Base-by-base conservation (phyloP, 148 eudicot genomes). In the Dysphania ambrosioides region DNA sequence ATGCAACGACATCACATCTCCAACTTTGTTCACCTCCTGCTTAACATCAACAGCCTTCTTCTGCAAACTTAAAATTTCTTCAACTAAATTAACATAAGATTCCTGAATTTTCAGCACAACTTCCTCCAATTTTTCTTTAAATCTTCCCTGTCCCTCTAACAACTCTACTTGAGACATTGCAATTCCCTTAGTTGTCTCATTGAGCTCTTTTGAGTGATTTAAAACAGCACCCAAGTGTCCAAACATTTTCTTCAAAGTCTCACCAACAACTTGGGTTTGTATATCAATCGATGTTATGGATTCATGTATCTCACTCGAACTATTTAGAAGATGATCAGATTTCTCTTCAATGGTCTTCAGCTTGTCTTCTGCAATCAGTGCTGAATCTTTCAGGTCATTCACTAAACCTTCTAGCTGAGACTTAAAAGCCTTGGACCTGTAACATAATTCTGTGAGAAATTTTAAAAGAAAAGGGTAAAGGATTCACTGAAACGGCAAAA, bases 341-440 rank as follows among this genome's bases (percentile, higher is more conserved):
- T 79, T 85, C 49, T 83, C 85, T 77, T 86, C 91, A 30, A 93
- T 85, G 19, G 47, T 83, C 27, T 75, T 85, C 29, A 93, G 56
- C 70, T 85, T 93, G 9, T 82, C 86, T 77, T 91, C 89, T 24
- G 97, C 87, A 70, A 80, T 55, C 70, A 87, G 78, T 18, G 98
- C 94, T 38, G 94, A 77, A 29, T 65, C 79, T 72, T 89, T 91
- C 42, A 93, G 70, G 6, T 88, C 92, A 70, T 93, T 93, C 81
- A 93, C 94, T 77, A 93, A 65, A 40, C 79, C 80, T 83, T 93
- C 98, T 27, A 89, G 83, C 62, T 88, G 90, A 24, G 73, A 72
- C 75, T 82, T 89, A 73, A 93, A 91, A 31, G 87, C 90, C 32
- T 84, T 86, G 9, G 89, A 78, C 86, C 98, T 93, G 75, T 63